A percentile compares a stretch with the other conserved stretches of the same genome.
These are phyloP conservation scores for Yamadazyma sp. DNA, from an alignment of 1,139 yeast genomes.

Conservation along the genomic window DNA sequence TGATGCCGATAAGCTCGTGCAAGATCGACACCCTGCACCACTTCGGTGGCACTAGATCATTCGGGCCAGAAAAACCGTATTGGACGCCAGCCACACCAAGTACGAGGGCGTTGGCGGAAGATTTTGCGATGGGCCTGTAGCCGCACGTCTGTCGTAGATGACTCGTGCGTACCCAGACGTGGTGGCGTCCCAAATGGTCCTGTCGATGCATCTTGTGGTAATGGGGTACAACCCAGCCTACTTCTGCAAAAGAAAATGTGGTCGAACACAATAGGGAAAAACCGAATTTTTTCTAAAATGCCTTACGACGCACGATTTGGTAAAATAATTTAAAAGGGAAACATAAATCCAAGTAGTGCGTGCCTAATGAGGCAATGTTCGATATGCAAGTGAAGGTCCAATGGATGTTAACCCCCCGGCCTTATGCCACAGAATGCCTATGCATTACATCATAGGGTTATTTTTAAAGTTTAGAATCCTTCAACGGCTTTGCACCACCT, in stretches of 20 bases:
- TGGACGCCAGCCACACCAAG: no score
- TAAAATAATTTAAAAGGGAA: constrained; percentile 1
- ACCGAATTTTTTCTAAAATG: constrained; percentile 6
- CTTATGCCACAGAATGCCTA: no score
- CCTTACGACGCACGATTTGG: constrained; percentile 6
- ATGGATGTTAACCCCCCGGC: no score
- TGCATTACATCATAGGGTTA: constrained; percentile 2
- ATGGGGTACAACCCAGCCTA: neutral
- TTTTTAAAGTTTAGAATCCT: neutral
- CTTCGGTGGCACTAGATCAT: no score
- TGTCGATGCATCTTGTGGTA: neutral
- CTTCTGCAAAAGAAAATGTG: neutral
- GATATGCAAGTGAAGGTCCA: constrained; percentile 6
- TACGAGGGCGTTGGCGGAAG: no score
- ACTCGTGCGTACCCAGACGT: no score
- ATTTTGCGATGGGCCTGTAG: no score
- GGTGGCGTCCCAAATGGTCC: no score
- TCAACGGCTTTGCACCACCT: constrained; percentile 1
- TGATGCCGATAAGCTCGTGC: neutral
- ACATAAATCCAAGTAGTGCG: neutral
- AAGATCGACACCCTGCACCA: no score
- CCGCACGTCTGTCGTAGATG: no score
- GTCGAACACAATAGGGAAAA: constrained; percentile 1
- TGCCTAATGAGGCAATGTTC: constrained; percentile 4
- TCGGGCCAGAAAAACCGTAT: no score